Conservation (phyloP, 306 rosid genomes). For the Begonia peltatifolia region DNA sequence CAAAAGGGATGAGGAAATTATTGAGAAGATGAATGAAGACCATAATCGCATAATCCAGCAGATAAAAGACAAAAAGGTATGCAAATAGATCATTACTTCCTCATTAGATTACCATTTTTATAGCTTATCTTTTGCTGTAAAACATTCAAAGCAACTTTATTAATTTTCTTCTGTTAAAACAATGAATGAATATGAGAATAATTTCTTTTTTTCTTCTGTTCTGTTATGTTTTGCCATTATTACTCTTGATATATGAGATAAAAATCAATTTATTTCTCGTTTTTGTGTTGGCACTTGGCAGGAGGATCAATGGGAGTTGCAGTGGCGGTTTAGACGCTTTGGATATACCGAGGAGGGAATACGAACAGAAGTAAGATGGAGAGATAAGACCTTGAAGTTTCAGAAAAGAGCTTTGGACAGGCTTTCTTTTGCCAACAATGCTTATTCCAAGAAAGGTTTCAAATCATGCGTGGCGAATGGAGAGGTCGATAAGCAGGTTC, state of each 20-base stretch:
- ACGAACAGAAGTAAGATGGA: neutral
- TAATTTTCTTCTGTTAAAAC: neutral
- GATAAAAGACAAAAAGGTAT: slow-evolving; percentile 8
- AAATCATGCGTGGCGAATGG: slow-evolving; percentile 5
- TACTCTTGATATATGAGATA: no score
- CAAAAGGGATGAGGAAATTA: slow-evolving; percentile 6
- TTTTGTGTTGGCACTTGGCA: no score
- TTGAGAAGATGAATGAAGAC: slow-evolving; percentile 5
- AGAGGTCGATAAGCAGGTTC: slow-evolving; percentile 12
- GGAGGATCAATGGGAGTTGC: no score
- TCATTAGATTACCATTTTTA: neutral
- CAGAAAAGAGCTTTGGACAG: slow-evolving; percentile 11
- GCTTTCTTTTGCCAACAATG: slow-evolving; percentile 14
- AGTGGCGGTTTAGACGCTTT: neutral
- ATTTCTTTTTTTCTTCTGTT: no score
- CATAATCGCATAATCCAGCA: neutral
- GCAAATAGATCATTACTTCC: neutral
- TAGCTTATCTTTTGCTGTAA: neutral
- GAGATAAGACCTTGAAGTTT: neutral
- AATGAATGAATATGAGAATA: no score
- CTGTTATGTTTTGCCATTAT: no score
- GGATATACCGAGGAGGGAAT: neutral
- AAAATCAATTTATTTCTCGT: no score
- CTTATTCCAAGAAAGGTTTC: slow-evolving; percentile 1
- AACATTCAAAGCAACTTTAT: slow-evolving; percentile 3